Conservation (phyloP, 345 rosid species). For the Diplotaxis tenuifolia region DNA sequence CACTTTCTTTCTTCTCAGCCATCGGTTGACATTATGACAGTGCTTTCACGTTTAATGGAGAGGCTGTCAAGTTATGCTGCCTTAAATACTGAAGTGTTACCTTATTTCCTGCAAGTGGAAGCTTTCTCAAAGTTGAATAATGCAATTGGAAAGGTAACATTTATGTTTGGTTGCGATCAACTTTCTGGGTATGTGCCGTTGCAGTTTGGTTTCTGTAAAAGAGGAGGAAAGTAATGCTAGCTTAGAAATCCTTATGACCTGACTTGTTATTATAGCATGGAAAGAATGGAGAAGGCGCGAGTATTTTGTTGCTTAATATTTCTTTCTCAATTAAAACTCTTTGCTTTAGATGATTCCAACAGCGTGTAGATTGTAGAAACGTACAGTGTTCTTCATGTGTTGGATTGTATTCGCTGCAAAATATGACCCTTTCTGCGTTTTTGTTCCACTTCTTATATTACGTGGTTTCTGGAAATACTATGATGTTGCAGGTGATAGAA, state of each 20-base stretch:
- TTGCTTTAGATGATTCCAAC: neutral
- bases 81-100: constrained; percentile 78
- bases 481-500: constrained; percentile 80
- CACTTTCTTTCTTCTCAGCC: constrained; percentile 50
- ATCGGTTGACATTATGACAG: constrained; percentile 94
- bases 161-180: neutral
- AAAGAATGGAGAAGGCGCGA: constrained; percentile 10
- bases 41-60: constrained; percentile 95
- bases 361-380: neutral
- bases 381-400: neutral
- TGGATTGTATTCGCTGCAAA: constrained; percentile 16
- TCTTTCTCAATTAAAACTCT: neutral
- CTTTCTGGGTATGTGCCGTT: constrained; percentile 1
- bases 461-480: constrained; percentile 4
- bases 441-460: neutral
- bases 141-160: constrained; percentile 91
- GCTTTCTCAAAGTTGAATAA: constrained; percentile 94
- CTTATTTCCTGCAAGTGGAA: constrained; percentile 97
- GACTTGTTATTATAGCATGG: constrained; percentile 12
- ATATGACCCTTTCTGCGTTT: constrained; percentile 1
- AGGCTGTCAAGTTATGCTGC: constrained; percentile 96
- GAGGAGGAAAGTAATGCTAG: constrained; percentile 21
- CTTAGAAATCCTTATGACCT: constrained; percentile 2
- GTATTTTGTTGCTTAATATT: constrained; percentile 6
- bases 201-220: constrained; percentile 3